Conservation (phyloP, 2,329 filamentous ascomycete genomes). For the Polychaeton citri region DNA sequence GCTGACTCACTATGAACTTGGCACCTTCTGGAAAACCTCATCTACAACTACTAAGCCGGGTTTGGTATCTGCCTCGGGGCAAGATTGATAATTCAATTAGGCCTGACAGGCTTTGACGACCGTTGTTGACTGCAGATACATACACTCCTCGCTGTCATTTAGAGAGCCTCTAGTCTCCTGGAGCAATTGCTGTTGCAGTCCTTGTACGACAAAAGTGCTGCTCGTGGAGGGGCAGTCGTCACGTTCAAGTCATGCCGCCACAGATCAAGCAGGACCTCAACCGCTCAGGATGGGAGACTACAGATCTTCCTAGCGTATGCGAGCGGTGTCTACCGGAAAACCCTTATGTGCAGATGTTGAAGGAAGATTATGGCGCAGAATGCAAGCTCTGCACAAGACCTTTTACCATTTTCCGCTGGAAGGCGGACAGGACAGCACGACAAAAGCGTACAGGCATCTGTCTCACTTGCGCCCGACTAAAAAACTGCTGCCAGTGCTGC, state of each 20-base stretch:
- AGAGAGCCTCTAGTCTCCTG: too few species aligned
- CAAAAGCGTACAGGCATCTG: slow-evolving; percentile 94
- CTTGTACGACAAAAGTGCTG: too few species aligned
- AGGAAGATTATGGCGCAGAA: slow-evolving; percentile 75
- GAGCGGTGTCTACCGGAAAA: slow-evolving; percentile 93
- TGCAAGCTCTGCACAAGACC: slow-evolving; percentile 74
- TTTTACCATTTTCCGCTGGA: slow-evolving; percentile 93
- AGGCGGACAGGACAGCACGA: slow-evolving; percentile 76
- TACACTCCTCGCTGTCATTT: too few species aligned
- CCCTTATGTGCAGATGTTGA: slow-evolving; percentile 97
- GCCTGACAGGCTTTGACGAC: too few species aligned
- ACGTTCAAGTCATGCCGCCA: slow-evolving; percentile 52
- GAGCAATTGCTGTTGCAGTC: too few species aligned
- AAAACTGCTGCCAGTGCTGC: slow-evolving; percentile 98
- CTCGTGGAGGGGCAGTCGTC: too few species aligned
- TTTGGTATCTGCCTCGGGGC: too few species aligned
- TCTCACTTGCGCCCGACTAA: slow-evolving; percentile 87
- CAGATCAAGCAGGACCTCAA: slow-evolving; percentile 96
- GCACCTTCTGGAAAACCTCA: too few species aligned
- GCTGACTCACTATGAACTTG: too few species aligned
- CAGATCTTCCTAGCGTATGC: slow-evolving; percentile 76
- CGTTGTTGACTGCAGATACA: too few species aligned
- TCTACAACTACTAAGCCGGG: too few species aligned
- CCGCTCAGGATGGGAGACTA: slow-evolving; percentile 89
- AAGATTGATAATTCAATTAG: too few species aligned